phyloP scores from a whole-genome alignment of 2,329 filamentous ascomycete genomes.

The Thielaviopsis punctulata region DNA sequence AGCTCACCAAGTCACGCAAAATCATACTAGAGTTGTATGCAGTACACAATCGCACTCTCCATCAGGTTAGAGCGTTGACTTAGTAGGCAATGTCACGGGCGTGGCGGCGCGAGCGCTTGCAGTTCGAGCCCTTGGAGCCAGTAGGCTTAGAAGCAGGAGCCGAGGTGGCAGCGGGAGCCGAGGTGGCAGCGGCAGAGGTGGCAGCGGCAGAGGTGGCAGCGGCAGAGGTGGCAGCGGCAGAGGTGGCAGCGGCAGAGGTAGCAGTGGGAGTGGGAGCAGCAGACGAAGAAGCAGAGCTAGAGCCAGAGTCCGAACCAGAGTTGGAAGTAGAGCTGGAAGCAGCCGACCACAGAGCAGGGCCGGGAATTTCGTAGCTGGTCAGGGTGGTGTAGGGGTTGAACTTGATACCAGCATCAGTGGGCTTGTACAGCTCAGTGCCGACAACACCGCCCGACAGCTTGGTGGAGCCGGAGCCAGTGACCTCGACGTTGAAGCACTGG shows the following conservation, averaged over 20 bases:
- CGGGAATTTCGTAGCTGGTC: conserved; percentile 16
- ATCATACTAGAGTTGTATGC: background rate
- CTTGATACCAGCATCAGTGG: conserved; percentile 18
- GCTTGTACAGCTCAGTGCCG: conserved; percentile 18
- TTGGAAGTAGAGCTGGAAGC: conserved; percentile 9
- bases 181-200: background rate
- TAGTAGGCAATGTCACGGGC: conserved; percentile 1
- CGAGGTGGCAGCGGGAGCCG: background rate
- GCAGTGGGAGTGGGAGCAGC: background rate
- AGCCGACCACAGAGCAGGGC: conserved; percentile 15
- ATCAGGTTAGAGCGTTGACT: background rate
- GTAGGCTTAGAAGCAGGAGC: background rate
- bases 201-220: background rate
- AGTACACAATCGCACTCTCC: background rate
- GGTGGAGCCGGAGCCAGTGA: conserved; percentile 23
- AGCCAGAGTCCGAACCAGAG: conserved; percentile 14
- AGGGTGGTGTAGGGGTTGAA: conserved; percentile 20
- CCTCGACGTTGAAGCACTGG: conserved; percentile 31
- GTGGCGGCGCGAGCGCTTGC: conserved; percentile 1
- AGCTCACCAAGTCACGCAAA: background rate
- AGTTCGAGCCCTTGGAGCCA: background rate
- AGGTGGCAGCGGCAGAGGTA: background rate
- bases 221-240: background rate
- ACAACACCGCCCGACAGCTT: conserved; percentile 19
- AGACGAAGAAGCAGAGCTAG: conserved; percentile 10